These are phyloP conservation scores for Calycina herbarum DNA, from an alignment of 2,329 filamentous ascomycete genomes.

Conservation along the genomic window DNA sequence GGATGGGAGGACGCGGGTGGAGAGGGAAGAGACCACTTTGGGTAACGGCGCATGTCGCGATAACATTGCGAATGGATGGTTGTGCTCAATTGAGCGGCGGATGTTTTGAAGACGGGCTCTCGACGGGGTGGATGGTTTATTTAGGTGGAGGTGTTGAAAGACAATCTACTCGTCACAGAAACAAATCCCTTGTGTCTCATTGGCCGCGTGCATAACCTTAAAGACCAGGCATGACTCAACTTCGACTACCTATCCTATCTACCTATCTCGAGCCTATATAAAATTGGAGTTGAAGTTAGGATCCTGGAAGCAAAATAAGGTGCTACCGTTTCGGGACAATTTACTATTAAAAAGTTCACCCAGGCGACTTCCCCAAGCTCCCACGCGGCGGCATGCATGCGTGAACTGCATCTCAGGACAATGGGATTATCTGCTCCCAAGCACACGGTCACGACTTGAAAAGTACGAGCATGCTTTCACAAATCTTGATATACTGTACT, in stretches of 20 bases:
- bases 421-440: slow-evolving; percentile 5
- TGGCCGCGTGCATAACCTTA: background rate
- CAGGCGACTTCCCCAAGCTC: too few species aligned
- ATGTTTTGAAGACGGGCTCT: slow-evolving; percentile 15
- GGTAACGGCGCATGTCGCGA: slow-evolving; percentile 39
- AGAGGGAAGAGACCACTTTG: slow-evolving; percentile 35
- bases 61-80: slow-evolving; percentile 37
- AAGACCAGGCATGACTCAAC: too few species aligned
- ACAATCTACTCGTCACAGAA: background rate
- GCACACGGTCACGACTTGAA: slow-evolving; percentile 28
- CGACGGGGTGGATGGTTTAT: background rate
- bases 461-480: slow-evolving; percentile 19
- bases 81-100: slow-evolving; percentile 39
- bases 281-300: too few species aligned
- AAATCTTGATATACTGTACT: too few species aligned
- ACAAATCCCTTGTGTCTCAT: background rate
- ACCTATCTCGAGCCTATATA: too few species aligned
- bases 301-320: too few species aligned
- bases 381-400: too few species aligned
- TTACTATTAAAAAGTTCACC: too few species aligned
- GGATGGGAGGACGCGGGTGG: slow-evolving; percentile 34
- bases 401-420: too few species aligned
- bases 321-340: too few species aligned
- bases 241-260: too few species aligned
- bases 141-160: slow-evolving; percentile 22